These are phyloP conservation scores for Acanthamoeba royreba DNA, from an alignment of 208 protist genomes.

Conservation along the genomic window DNA sequence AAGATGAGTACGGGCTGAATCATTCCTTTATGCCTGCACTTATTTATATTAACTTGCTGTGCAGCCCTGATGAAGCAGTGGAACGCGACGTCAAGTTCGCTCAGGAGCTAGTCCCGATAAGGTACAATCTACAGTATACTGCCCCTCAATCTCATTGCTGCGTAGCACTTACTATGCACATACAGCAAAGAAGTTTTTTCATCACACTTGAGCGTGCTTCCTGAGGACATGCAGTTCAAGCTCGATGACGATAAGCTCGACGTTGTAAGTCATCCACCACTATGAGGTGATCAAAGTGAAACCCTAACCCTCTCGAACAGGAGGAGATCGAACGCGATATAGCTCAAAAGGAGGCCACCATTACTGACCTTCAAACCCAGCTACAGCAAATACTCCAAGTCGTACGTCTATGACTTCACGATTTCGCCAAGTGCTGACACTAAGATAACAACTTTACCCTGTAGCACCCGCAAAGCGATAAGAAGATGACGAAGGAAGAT, in stretches of 20 bases:
- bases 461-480: not conserved
- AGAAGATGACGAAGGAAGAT: not conserved
- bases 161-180: too few relatives aligned
- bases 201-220: not conserved
- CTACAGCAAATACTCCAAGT: not conserved
- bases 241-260: not conserved
- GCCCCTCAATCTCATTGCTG: not conserved
- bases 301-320: not conserved
- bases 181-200: not conserved
- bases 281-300: not conserved
- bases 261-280: not conserved
- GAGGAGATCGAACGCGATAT: not conserved
- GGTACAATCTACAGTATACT: not conserved
- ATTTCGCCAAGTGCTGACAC: too few relatives aligned
- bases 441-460: not conserved
- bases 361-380: not conserved
- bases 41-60: too few relatives aligned
- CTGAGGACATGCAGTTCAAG: not conserved
- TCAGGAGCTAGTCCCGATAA: not conserved
- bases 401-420: not conserved
- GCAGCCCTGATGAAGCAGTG: not conserved
- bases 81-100: not conserved
- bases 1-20: not conserved
- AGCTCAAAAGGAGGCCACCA: not conserved
- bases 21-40: not conserved